phyloP scores from a whole-genome alignment of 129 eudicot species.

The Tagetes erecta region DNA sequence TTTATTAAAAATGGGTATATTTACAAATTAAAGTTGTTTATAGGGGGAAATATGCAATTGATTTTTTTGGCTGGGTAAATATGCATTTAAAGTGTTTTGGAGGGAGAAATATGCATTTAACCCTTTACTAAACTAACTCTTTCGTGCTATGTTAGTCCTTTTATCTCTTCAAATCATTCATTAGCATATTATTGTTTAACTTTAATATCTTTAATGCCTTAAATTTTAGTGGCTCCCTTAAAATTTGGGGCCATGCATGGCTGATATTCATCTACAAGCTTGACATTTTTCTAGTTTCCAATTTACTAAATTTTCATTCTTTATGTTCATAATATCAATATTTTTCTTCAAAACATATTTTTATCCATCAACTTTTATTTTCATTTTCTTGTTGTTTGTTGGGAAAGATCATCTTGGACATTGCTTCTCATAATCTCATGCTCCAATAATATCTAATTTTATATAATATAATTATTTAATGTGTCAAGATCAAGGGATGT shows the following conservation, averaged over 20 bases:
- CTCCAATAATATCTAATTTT: not conserved
- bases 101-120: too few relatives aligned
- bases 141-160: too few relatives aligned
- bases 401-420: slow-evolving; percentile 17
- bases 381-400: not conserved
- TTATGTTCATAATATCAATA: slow-evolving; percentile 11
- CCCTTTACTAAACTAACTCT: too few relatives aligned
- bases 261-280: slow-evolving; percentile 29
- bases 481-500: not conserved
- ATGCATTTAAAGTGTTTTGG: too few relatives aligned
- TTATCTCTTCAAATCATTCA: too few relatives aligned
- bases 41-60: too few relatives aligned
- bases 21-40: too few relatives aligned
- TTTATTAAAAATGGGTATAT: too few relatives aligned
- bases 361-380: slow-evolving; percentile 17
- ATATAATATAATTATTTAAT: not conserved
- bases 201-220: slow-evolving; percentile 9
- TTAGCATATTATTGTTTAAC: too few relatives aligned
- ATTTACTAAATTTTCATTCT: slow-evolving; percentile 23
- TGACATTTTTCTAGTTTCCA: slow-evolving; percentile 32
- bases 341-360: slow-evolving; percentile 20
- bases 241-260: slow-evolving; percentile 27
- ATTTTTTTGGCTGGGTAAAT: too few relatives aligned
- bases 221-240: slow-evolving; percentile 22
- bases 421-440: slow-evolving; percentile 7